Conservation (phyloP, 2,329 filamentous ascomycete species). For the Aspergillus sclerotialis region DNA sequence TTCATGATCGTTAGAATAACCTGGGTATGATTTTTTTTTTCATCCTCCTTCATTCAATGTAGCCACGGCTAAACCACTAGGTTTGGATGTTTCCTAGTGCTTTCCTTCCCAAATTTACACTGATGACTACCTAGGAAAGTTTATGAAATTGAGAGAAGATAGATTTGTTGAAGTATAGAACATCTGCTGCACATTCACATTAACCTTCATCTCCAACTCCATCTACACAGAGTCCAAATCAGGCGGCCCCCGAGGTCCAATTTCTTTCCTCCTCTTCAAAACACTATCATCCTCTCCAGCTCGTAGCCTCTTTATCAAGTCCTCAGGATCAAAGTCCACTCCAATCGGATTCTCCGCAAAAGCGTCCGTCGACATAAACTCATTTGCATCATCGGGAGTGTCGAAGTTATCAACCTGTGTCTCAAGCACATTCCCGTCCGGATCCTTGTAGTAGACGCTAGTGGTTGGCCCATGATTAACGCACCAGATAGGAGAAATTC, state of each 20-base stretch:
- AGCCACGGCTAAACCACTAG: no score
- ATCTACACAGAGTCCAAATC: background rate
- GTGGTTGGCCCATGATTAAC: constrained; percentile 45
- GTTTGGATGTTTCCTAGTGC: no score
- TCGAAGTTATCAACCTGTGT: constrained; percentile 42
- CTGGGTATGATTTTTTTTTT: no score
- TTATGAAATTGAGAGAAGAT: no score
- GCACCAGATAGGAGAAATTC: constrained; percentile 36
- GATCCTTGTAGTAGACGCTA: constrained; percentile 44
- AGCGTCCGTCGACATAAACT: constrained; percentile 31
- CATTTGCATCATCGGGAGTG: constrained; percentile 28
- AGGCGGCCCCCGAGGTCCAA: constrained; percentile 1
- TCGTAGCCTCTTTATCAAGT: constrained; percentile 14
- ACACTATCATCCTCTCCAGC: constrained; percentile 19
- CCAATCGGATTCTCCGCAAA: constrained; percentile 41
- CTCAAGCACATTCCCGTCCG: constrained; percentile 44
- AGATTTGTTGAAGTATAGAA: no score
- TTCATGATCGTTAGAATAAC: no score
- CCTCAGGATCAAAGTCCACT: constrained; percentile 40
- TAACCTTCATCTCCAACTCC: no score
- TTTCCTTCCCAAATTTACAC: no score
- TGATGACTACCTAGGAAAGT: no score
- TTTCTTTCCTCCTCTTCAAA: constrained; percentile 8
- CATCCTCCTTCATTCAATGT: no score
- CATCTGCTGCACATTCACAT: no score